phyloP scores from a whole-genome alignment of 495 filamentous ascomycete genomes.

The Beverwykella pulmonaria region DNA sequence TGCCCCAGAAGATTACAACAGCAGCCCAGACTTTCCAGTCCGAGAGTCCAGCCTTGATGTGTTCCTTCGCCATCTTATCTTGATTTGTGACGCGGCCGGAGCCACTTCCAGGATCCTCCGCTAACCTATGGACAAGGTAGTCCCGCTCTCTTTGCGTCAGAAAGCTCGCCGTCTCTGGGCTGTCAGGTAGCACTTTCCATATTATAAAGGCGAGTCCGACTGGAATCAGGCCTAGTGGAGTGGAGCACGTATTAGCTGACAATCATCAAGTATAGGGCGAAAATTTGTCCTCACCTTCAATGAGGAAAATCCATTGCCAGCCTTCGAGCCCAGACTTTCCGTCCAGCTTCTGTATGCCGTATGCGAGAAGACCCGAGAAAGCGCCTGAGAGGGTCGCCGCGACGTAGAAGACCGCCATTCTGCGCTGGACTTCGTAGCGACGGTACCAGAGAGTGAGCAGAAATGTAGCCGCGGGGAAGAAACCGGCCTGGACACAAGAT shows the following conservation, averaged over 20 bases:
- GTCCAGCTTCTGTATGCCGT: constrained; percentile 41
- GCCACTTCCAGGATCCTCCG: constrained; percentile 16
- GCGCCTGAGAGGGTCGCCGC: constrained; percentile 40
- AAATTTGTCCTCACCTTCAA: constrained; percentile 23
- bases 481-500: constrained; percentile 35
- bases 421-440: constrained; percentile 43
- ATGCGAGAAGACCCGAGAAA: constrained; percentile 48
- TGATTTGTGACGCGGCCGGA: constrained; percentile 30
- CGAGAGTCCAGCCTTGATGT: constrained; percentile 24
- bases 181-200: constrained; percentile 46
- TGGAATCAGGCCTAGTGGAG: constrained; percentile 20
- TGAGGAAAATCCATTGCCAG: constrained; percentile 41
- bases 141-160: constrained; percentile 32
- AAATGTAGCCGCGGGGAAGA: constrained; percentile 46
- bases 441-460: constrained; percentile 46
- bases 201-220: constrained; percentile 35
- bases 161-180: constrained; percentile 41
- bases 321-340: constrained; percentile 27
- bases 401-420: constrained; percentile 46
- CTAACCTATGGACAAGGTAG: constrained; percentile 29
- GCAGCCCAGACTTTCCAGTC: constrained; percentile 32
- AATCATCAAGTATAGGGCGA: neutral
- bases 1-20: constrained; percentile 31
- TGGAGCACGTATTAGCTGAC: neutral
- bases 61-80: constrained; percentile 22